Base-by-base conservation (phyloP, 495 filamentous ascomycete species). In the Penicillium pancosmium region DNA sequence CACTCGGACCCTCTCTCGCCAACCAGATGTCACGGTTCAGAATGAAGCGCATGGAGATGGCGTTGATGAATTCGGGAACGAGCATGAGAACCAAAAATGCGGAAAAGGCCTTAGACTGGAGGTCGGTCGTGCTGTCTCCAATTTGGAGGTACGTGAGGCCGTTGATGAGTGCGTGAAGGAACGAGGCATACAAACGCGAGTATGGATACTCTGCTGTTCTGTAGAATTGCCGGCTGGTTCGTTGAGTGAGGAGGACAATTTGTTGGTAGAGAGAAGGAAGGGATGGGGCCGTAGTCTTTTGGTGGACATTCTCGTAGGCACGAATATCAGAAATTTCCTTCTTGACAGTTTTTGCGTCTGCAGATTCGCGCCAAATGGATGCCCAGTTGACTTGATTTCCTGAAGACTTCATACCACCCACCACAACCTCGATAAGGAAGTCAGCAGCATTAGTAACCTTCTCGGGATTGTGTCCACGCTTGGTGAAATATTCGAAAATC, bases 351-450 rank as follows among this genome's bases (percentile, higher is more conserved):
- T 82, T 81, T 21, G 88, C 81, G 66, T 94, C 90, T n/a, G 83
- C 79, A 4, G 86, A 90, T 19, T 86, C 82, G n/a, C 69, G 76
- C 88, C 88, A 96, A 52, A 95, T 82, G 50, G 89, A 87, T 15
- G 80, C 84, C 91, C 91, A 95, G 69, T 93, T 75, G 51, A 79
- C 84, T 18, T 81, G 76, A 63, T 86, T 82, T 15, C 85, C 84
- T 25, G 89, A 81, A 4, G 86, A 76, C 27, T 84, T 77, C 61
- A 84, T 83, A 41, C 90, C 89, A 35, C 88, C 88, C 31, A 91
- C 91, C 18, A 94, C 89, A 1, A 88, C 86, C 57, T 96, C 92
- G n/a, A 96, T 84, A 79, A 96, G 91, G 71, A 84, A 93, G 65
- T 95, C 92, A 2, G 91, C 92, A 5, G 91, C 87, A 68, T 93